Evolutionary conservation across 2,329 filamentous ascomycete genomes (phyloP).

Genomic region (Verticillium albo-atrum): DNA sequence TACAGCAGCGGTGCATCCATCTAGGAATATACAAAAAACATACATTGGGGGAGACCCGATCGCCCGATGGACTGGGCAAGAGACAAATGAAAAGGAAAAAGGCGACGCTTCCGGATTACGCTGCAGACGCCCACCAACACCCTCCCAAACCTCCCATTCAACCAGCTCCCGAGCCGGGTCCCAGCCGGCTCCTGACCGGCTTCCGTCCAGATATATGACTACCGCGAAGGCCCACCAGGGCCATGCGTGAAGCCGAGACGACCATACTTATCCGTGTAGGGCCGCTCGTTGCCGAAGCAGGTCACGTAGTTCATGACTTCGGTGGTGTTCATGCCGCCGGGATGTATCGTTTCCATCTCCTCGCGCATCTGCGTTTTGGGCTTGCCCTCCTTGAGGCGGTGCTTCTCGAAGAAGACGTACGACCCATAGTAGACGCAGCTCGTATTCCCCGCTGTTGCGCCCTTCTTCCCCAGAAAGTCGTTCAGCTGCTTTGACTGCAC

Average conservation of each 20-base stretch:
- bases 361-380: constrained; percentile 44
- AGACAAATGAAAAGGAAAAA: neutral
- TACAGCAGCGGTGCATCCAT: neutral
- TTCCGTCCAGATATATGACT: too few species aligned
- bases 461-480: constrained; percentile 46
- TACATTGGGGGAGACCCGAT: neutral
- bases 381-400: constrained; percentile 44
- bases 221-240: neutral
- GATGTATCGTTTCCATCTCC: constrained; percentile 43
- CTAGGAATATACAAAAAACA: neutral
- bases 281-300: neutral
- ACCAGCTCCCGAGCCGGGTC: neutral
- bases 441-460: constrained; percentile 41
- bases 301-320: neutral
- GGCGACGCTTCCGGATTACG: neutral
- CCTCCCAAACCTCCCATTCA: neutral
- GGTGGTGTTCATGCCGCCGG: constrained; percentile 19
- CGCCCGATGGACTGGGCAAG: neutral
- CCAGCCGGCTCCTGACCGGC: too few species aligned
- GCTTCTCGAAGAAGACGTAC: constrained; percentile 58
- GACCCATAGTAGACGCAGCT: constrained; percentile 45
- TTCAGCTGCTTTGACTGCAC: constrained; percentile 40
- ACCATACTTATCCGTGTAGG: neutral
- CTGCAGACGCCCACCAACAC: neutral
- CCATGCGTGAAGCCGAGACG: neutral